Percentiles rank a stretch among this genome's conserved stretches.
These are phyloP conservation scores for Berberis thunbergii DNA, from an alignment of 164 flowering plant genomes.

Conservation along the genomic window DNA sequence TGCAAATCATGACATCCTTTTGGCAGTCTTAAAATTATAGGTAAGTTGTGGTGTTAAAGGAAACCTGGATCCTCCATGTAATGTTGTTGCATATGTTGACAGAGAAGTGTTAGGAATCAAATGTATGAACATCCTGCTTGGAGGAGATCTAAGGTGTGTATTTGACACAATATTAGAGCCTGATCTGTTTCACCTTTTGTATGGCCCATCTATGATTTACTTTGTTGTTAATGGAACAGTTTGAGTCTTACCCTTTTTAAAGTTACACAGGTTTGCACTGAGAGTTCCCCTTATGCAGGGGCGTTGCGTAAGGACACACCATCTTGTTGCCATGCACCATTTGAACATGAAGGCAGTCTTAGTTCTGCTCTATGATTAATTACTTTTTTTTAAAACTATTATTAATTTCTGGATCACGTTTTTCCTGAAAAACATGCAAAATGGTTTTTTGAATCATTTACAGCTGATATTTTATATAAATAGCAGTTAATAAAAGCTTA, in stretches of 20 bases:
- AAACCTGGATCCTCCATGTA: constrained; percentile 77
- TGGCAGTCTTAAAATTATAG: constrained; percentile 20
- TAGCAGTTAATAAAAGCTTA: no score
- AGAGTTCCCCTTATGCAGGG: constrained; percentile 65
- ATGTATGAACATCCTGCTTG: constrained; percentile 84
- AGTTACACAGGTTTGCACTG: constrained; percentile 68
- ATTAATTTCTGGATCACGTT: no score
- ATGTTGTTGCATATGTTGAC: constrained; percentile 80
- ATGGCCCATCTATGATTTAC: neutral
- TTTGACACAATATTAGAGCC: neutral
- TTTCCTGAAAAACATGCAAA: no score
- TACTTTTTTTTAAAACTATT: neutral
- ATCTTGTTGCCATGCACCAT: constrained; percentile 82
- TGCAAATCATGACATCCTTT: neutral
- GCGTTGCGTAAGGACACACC: constrained; percentile 64
- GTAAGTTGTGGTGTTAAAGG: constrained; percentile 67
- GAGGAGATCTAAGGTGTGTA: constrained; percentile 70
- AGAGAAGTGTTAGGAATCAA: constrained; percentile 60
- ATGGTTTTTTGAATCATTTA: no score
- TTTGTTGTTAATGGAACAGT: constrained; percentile 3
- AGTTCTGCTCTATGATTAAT: constrained; percentile 32
- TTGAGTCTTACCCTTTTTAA: constrained; percentile 8
- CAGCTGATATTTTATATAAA: no score
- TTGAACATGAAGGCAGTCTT: constrained; percentile 90
- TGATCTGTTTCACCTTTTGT: neutral